A percentile compares a stretch with the other conserved stretches of the same genome.
Conservation (phyloP, 768 basidiomycete species). For the Boletus coccyginus region DNA sequence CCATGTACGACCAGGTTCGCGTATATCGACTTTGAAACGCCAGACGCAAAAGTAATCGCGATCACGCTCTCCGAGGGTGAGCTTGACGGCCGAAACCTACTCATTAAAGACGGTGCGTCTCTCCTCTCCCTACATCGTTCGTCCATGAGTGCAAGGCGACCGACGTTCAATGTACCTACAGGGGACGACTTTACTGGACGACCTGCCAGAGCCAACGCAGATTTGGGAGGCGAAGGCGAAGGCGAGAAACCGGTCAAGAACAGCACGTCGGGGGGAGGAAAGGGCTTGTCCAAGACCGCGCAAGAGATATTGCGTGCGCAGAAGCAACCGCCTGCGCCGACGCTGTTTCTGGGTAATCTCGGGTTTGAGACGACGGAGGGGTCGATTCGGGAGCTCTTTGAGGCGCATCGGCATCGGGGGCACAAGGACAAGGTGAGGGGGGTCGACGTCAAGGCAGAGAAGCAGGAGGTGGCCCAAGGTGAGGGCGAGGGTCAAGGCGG, state of each 20-base stretch:
- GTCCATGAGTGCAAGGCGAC: background rate
- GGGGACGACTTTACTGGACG: conserved; percentile 74
- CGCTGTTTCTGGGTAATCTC: conserved; percentile 91
- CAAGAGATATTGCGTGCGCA: conserved; percentile 76
- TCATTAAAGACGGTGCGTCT: conserved; percentile 86
- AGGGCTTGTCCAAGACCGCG: conserved; percentile 58
- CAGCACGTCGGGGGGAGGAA: conserved; percentile 27
- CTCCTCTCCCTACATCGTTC: background rate
- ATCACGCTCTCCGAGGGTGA: conserved; percentile 79
- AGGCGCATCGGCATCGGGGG: conserved; percentile 48
- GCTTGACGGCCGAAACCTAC: conserved; percentile 79
- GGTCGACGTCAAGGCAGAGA: conserved; percentile 31
- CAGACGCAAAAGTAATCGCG: conserved; percentile 70
- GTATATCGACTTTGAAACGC: conserved; percentile 88
- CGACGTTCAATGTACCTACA: conserved; percentile 27
- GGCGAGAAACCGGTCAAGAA: conserved; percentile 23
- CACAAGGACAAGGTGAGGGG: conserved; percentile 33
- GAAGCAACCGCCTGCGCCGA: conserved; percentile 80
- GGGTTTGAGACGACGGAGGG: conserved; percentile 86
- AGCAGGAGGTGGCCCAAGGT: conserved; percentile 7
- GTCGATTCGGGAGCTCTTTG: conserved; percentile 69
- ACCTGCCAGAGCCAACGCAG: conserved; percentile 42
- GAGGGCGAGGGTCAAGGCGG: background rate
- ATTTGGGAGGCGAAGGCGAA: conserved; percentile 3
- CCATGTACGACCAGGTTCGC: conserved; percentile 64